phyloP scores from a whole-genome alignment of 176 grass and related monocot species.

The Musa acuminata region DNA sequence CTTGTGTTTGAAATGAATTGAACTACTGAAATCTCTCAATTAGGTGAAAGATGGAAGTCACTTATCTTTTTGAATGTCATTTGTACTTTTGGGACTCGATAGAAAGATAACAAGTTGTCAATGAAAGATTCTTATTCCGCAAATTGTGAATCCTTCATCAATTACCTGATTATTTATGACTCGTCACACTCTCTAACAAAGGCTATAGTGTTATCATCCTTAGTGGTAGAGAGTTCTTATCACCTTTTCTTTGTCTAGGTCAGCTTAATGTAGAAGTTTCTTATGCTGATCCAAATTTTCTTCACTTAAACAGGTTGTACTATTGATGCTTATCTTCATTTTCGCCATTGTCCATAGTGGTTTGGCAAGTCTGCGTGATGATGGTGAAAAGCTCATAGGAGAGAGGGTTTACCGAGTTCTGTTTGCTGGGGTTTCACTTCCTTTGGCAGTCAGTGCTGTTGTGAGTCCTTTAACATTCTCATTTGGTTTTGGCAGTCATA shows the following conservation, averaged over 20 bases:
- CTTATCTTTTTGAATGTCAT: too few species aligned
- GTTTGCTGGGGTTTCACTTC: constrained; percentile 86
- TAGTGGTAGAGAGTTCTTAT: neutral
- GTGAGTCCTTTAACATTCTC: constrained; percentile 40
- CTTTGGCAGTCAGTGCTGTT: constrained; percentile 67
- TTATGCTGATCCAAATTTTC: neutral
- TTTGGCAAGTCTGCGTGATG: constrained; percentile 73
- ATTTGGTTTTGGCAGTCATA: constrained; percentile 2
- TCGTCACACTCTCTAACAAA: too few species aligned
- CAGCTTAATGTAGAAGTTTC: neutral
- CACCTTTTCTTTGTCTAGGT: neutral
- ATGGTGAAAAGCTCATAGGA: constrained; percentile 73
- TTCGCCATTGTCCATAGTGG: constrained; percentile 89
- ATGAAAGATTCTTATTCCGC: too few species aligned
- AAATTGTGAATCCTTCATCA: too few species aligned
- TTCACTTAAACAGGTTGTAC: constrained; percentile 42
- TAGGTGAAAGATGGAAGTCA: too few species aligned
- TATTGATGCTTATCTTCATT: constrained; percentile 68
- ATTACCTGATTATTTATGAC: too few species aligned
- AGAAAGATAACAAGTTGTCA: too few species aligned
- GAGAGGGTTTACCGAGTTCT: constrained; percentile 71
- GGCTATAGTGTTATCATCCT: too few species aligned
- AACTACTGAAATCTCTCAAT: too few species aligned
- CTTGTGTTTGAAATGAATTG: too few species aligned
- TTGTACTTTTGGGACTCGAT: too few species aligned